Percentiles rank a stretch among this genome's conserved stretches.
Evolutionary conservation across 2,329 filamentous ascomycete species (phyloP).

Genomic region (Aureobasidium vineae): DNA sequence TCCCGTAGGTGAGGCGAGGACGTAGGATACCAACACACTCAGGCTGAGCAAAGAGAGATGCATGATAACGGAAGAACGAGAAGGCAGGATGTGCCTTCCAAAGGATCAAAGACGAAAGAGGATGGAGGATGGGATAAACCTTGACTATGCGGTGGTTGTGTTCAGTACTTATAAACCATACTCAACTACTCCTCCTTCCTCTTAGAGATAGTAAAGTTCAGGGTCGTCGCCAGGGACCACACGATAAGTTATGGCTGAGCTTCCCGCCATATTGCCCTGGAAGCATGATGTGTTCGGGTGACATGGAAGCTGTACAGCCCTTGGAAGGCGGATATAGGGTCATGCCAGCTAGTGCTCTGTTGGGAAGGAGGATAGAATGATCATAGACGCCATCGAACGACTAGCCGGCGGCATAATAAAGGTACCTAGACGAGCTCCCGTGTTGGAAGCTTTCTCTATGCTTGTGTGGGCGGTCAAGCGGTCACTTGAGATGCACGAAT

Average conservation of each 20-base stretch:
- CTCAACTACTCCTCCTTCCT: neutral
- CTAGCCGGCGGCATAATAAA: neutral
- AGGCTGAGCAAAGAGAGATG: slow-evolving; percentile 31
- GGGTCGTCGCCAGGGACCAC: neutral
- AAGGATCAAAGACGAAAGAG: neutral
- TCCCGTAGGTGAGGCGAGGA: slow-evolving; percentile 31
- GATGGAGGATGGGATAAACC: neutral
- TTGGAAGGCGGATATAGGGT: neutral
- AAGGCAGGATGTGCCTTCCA: neutral
- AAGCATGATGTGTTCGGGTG: neutral
- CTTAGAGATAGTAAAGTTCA: slow-evolving; percentile 14
- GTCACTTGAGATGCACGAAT: slow-evolving; percentile 14
- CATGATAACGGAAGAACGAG: slow-evolving; percentile 26
- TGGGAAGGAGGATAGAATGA: slow-evolving; percentile 24
- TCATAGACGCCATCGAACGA: neutral
- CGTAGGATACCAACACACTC: slow-evolving; percentile 29
- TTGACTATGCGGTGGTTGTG: neutral
- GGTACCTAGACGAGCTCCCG: neutral
- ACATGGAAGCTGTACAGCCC: neutral
- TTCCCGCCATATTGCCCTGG: neutral
- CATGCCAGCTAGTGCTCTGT: slow-evolving; percentile 2
- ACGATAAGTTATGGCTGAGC: neutral
- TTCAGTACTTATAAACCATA: neutral
- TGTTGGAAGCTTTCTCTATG: neutral
- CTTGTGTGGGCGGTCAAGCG: neutral